Evolutionary conservation across 2,329 filamentous ascomycete species (phyloP).

Genomic region (Graphiopsis chlorocephala): DNA sequence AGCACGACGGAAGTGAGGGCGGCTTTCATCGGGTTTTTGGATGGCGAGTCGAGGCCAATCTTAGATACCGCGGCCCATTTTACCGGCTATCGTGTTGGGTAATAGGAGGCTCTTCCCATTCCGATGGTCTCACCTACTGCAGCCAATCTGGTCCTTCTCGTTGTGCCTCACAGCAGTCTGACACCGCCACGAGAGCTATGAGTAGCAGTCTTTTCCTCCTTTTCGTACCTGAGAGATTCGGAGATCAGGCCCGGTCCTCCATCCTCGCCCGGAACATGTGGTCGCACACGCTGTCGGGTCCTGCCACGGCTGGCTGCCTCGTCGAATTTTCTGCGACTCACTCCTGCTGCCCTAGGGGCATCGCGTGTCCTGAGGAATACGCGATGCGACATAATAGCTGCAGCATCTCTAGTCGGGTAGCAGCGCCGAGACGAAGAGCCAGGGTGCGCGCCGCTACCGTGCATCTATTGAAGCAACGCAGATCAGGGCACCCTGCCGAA

Average conservation of each 20-base stretch:
- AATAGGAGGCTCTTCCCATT: background rate
- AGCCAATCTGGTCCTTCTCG: background rate
- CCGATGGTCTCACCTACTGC: background rate
- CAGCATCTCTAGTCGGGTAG: constrained; percentile 5
- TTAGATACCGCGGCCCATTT: background rate
- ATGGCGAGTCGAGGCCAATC: background rate
- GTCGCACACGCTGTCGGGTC: background rate
- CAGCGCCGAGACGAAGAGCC: background rate
- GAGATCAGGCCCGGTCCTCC: background rate
- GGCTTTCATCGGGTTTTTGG: background rate
- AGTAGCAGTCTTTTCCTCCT: background rate
- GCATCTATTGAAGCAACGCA: constrained; percentile 9
- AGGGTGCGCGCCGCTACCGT: background rate
- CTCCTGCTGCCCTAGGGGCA: background rate
- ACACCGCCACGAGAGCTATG: background rate
- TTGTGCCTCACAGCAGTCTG: background rate
- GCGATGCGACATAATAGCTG: background rate
- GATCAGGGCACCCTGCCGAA: constrained; percentile 10
- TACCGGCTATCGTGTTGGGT: background rate
- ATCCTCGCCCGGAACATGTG: background rate
- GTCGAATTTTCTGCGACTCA: background rate
- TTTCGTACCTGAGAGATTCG: background rate
- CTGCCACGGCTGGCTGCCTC: background rate
- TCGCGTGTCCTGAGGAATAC: background rate
- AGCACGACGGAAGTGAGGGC: background rate